Conservation (phyloP, 1,139 yeast species). For the Kazachstania sp. region DNA sequence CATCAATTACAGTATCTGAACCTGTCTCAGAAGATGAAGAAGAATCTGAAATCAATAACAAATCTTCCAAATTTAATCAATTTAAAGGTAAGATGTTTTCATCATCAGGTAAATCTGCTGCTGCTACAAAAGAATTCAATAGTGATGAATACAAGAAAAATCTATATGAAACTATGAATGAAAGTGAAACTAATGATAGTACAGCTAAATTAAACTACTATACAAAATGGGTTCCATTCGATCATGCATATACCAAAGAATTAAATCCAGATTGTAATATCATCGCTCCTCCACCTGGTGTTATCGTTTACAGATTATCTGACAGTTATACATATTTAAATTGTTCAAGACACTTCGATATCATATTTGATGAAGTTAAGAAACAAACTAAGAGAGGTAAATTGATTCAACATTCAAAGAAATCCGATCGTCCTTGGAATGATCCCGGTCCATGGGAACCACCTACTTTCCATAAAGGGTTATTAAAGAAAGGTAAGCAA, state of each 20-base stretch:
- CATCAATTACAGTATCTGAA: slow-evolving; percentile 2
- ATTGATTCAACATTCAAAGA: slow-evolving; percentile 36
- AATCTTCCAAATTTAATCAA: background rate
- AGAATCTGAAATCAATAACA: slow-evolving; percentile 1
- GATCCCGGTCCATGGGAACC: slow-evolving; percentile 54
- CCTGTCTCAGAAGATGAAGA: background rate
- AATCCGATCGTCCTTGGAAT: slow-evolving; percentile 84
- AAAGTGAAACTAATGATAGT: background rate
- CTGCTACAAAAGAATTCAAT: background rate
- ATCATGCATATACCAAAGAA: slow-evolving; percentile 36
- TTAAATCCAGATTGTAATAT: slow-evolving; percentile 54
- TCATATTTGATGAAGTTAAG: slow-evolving; percentile 60
- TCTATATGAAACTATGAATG: background rate
- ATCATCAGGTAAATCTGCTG: slow-evolving; percentile 11
- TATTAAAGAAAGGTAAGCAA: slow-evolving; percentile 9
- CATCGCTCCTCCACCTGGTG: slow-evolving; percentile 83
- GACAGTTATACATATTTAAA: slow-evolving; percentile 81
- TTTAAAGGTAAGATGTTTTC: background rate
- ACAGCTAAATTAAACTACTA: slow-evolving; percentile 37
- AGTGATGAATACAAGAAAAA: slow-evolving; percentile 1
- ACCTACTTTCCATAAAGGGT: slow-evolving; percentile 15
- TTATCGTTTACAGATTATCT: slow-evolving; percentile 71
- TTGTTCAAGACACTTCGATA: slow-evolving; percentile 64
- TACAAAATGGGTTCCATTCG: slow-evolving; percentile 75
- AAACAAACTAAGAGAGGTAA: slow-evolving; percentile 53